Evolutionary conservation across 306 rosid genomes (phyloP).

Genomic region (Sesbania bispinosa): DNA sequence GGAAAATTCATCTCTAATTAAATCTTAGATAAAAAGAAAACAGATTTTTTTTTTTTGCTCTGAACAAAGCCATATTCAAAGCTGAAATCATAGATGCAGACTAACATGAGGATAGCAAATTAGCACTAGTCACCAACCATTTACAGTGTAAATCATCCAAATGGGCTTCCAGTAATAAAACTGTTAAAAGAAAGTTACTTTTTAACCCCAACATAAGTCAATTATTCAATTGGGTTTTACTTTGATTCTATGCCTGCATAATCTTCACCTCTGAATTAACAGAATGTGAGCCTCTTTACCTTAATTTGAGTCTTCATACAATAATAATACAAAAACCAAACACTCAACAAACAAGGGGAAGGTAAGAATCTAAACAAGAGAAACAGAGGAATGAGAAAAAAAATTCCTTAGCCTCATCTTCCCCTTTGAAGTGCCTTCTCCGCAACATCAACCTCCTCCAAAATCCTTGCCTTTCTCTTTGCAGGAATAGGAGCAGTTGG

Average conservation of each 20-base stretch:
- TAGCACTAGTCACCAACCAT: too few relatives aligned
- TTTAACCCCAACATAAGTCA: too few relatives aligned
- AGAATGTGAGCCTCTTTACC: slow-evolving; percentile 25
- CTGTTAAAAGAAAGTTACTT: too few relatives aligned
- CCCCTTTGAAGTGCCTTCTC: slow-evolving; percentile 83
- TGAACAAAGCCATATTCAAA: too few relatives aligned
- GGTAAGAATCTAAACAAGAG: not conserved
- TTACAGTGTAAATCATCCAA: too few relatives aligned
- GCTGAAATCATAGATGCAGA: too few relatives aligned
- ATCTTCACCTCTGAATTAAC: slow-evolving; percentile 19
- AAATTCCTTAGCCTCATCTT: slow-evolving; percentile 38
- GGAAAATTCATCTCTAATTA: too few relatives aligned
- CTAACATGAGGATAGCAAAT: too few relatives aligned
- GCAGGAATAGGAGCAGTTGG: slow-evolving; percentile 95
- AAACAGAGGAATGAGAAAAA: not conserved
- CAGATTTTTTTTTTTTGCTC: too few relatives aligned
- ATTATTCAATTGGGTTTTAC: too few relatives aligned
- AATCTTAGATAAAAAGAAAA: too few relatives aligned
- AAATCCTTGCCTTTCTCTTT: slow-evolving; percentile 66
- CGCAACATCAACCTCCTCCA: slow-evolving; percentile 87
- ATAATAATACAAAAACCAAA: slow-evolving; percentile 18
- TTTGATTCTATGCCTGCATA: not conserved
- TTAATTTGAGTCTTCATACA: not conserved
- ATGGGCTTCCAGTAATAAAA: too few relatives aligned
- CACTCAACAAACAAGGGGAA: not conserved